These are phyloP conservation scores for Lepiota subincarnata DNA, from an alignment of 768 basidiomycete species.

Conservation along the genomic window DNA sequence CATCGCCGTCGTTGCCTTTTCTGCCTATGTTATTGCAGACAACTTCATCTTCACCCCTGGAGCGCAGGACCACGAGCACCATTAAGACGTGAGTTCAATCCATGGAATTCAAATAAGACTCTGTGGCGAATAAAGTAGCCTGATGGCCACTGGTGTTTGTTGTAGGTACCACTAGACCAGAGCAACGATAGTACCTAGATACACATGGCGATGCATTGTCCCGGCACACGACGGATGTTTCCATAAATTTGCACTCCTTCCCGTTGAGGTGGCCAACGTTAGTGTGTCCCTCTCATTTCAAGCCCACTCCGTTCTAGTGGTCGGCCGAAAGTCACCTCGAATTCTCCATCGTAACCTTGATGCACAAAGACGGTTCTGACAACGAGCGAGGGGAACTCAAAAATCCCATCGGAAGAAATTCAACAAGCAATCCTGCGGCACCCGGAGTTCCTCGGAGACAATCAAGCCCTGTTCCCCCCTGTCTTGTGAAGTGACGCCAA, in stretches of 20 bases:
- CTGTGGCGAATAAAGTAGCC: background rate
- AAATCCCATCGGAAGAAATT: constrained; percentile 36
- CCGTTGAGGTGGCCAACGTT: background rate
- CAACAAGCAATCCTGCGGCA: constrained; percentile 39
- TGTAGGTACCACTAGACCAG: too few relatives aligned
- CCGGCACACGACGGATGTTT: background rate
- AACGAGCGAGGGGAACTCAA: too few relatives aligned
- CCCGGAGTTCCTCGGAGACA: constrained; percentile 41
- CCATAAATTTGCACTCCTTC: constrained; percentile 3
- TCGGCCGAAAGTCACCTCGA: constrained; percentile 39
- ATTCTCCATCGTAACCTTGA: constrained; percentile 38
- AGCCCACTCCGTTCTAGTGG: constrained; percentile 47
- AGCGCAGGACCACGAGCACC: constrained; percentile 23
- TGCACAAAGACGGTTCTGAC: constrained; percentile 46
- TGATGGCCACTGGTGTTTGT: too few relatives aligned
- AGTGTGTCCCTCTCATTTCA: background rate
- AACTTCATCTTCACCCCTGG: constrained; percentile 47
- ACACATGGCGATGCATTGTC: too few relatives aligned
- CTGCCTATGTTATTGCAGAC: constrained; percentile 84
- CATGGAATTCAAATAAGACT: background rate
- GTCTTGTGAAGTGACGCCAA: constrained; percentile 45
- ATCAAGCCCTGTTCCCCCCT: constrained; percentile 42
- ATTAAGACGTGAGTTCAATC: constrained; percentile 14
- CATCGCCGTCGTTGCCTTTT: constrained; percentile 88
- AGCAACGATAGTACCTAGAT: too few relatives aligned